Base-by-base conservation (phyloP, 2,329 filamentous ascomycete species). In the Fusarium bulbicola region DNA sequence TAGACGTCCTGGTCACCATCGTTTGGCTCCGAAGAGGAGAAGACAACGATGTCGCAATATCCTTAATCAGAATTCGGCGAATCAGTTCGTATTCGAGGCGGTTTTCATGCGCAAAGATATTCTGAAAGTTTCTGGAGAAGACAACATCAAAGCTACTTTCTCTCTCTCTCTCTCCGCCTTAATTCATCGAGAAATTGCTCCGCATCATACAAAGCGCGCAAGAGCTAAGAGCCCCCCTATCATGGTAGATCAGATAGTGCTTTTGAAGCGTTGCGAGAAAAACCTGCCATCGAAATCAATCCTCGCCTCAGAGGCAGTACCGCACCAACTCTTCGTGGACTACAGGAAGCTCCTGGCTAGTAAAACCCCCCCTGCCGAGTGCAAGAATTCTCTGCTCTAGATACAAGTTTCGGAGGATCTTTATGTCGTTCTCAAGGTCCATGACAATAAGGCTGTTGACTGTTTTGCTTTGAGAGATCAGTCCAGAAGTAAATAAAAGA, bases 291-390 rank as follows among this genome's bases (percentile, higher is more conserved):
- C 75, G 72, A 93, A 92, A 76, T 94, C 90, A 45, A 95, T 87
- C 28, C 87, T 84, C n/a, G 86, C 83, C 72, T 92, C 86, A n/a
- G 53, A 94, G 88, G 75, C 88, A 91, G 65, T 92, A 82, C 12
- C 89, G 82, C 16, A 95, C 82, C n/a, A 95, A 80, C 76, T 95
- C 92, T 36, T 92, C 92, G 72, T 95, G 91, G 36, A 95, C 87
- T 28, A 92, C 83, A 78, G 94, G 95, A 16, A 92, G 85, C 77
- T 94, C 92, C 67, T 89, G 89, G 28, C 93, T 92, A 7, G 91
- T 92, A 80, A 95, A 95, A 78, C 95, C 93, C 45, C 92, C 92
- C 8, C 88, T 86, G 74, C 93, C 91, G 34, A 93, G 85, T 15
- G 63, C 73, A 47, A 68, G 59, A 11, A 61, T 63, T 11, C 21